These are phyloP conservation scores for Termitomyces sp. DNA, from an alignment of 1,284 basidiomycete species.

Conservation along the genomic window DNA sequence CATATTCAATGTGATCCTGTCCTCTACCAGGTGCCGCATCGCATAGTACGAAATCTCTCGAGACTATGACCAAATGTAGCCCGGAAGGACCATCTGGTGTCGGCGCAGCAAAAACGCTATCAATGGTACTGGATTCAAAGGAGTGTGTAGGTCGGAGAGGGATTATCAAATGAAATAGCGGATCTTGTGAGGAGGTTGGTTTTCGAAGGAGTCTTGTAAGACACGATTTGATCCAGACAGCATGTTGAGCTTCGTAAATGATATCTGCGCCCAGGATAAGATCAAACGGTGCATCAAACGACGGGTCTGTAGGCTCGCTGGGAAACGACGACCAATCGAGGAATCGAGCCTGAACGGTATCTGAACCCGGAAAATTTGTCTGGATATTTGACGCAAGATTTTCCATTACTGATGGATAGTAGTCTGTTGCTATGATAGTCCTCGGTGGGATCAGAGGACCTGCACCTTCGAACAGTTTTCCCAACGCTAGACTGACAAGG, in stretches of 20 bases:
- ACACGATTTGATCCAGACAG: constrained; percentile 59
- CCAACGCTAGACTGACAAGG: constrained; percentile 67
- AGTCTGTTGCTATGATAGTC: constrained; percentile 73
- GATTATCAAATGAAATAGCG: constrained; percentile 67
- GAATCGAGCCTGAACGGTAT: constrained; percentile 7
- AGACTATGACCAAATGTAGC: constrained; percentile 36
- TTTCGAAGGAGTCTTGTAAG: constrained; percentile 49
- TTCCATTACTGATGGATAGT: constrained; percentile 66
- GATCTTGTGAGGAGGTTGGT: constrained; percentile 24
- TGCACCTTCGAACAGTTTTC: constrained; percentile 33
- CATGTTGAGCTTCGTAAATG: constrained; percentile 68
- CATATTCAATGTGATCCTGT: constrained; percentile 52
- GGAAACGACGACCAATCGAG: constrained; percentile 69
- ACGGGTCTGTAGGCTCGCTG: neutral
- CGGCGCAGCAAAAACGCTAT: constrained; percentile 43
- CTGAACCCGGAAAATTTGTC: constrained; percentile 44
- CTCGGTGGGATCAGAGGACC: constrained; percentile 11
- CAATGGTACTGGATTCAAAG: constrained; percentile 54
- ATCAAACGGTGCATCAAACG: constrained; percentile 49
- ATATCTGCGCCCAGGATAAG: constrained; percentile 72
- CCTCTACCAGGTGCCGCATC: constrained; percentile 37
- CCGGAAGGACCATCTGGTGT: constrained; percentile 5
- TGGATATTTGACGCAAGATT: constrained; percentile 70
- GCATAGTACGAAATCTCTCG: constrained; percentile 51
- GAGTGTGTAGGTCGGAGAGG: constrained; percentile 66